A percentile compares a stretch with the other conserved stretches of the same genome.
phyloP scores from a whole-genome alignment of 257 asterid genomes.

The Marsdenia floribunda region DNA sequence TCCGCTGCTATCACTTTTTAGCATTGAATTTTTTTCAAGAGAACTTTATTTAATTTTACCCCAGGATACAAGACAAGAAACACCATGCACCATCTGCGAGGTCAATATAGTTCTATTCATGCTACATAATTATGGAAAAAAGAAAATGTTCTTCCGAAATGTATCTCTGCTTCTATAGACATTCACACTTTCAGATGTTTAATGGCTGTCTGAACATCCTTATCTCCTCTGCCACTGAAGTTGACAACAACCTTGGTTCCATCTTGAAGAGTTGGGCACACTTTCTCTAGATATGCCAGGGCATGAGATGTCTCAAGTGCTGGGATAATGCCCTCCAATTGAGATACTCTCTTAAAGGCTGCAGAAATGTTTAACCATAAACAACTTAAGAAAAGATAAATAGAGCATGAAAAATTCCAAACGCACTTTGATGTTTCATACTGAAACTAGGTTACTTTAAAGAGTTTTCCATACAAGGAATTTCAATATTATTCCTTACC shows the following conservation, averaged over 20 bases:
- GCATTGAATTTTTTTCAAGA: neutral
- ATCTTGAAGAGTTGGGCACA: constrained; percentile 71
- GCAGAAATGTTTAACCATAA: constrained; percentile 23
- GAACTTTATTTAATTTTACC: neutral
- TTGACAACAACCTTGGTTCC: constrained; percentile 74
- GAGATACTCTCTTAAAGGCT: constrained; percentile 83
- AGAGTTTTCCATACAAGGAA: neutral
- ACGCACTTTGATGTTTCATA: neutral
- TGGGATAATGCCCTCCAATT: constrained; percentile 87
- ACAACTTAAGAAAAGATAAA: neutral
- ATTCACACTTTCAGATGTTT: constrained; percentile 49
- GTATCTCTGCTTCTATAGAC: neutral
- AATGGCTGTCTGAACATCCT: constrained; percentile 82
- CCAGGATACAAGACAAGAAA: neutral
- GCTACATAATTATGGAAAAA: constrained; percentile 10
- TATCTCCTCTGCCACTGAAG: constrained; percentile 98
- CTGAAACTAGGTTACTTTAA: neutral
- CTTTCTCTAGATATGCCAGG: constrained; percentile 72
- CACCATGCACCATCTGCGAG: neutral
- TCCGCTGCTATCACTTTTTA: neutral
- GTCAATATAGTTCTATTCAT: neutral
- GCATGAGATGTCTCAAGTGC: constrained; percentile 98
- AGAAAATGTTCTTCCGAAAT: constrained; percentile 5
- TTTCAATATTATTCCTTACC: constrained; percentile 34
- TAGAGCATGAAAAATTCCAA: neutral